Evolutionary conservation across 495 filamentous ascomycete genomes (phyloP).

Genomic region (Platismatia glauca): DNA sequence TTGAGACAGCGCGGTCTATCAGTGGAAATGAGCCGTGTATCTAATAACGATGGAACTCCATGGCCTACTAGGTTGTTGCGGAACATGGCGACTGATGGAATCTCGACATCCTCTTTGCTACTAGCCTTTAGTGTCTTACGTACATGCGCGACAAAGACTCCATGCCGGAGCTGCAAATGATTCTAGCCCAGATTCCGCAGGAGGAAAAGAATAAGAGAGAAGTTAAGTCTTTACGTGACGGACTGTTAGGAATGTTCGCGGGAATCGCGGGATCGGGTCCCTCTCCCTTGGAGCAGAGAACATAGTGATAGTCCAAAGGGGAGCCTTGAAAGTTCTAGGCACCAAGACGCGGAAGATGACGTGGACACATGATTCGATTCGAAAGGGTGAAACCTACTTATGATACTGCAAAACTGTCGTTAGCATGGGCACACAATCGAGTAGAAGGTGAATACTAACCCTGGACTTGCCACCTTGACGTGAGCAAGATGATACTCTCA

Average conservation of each 20-base stretch:
- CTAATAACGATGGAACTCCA: no score
- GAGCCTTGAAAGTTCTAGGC: neutral
- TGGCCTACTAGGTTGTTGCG: constrained; percentile 43
- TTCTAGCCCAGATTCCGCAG: neutral
- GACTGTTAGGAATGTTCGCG: no score
- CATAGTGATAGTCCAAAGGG: neutral
- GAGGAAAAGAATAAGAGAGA: no score
- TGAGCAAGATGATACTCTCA: constrained; percentile 14
- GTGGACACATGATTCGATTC: neutral
- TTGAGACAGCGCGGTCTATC: constrained; percentile 45
- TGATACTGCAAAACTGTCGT: constrained; percentile 1
- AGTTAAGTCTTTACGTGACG: no score
- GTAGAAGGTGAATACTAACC: neutral
- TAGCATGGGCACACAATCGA: neutral
- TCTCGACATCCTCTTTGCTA: neutral
- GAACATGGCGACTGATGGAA: constrained; percentile 35
- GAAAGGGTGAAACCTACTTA: neutral
- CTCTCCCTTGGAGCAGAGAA: neutral
- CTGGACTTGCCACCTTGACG: constrained; percentile 14
- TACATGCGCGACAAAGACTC: neutral
- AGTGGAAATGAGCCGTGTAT: neutral
- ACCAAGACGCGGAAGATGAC: neutral
- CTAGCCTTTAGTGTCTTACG: neutral
- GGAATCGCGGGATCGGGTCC: no score
- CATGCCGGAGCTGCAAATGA: neutral